Base-by-base conservation (phyloP, 1,139 yeast genomes). In the Hemisphaericaspora lyxosophila region DNA sequence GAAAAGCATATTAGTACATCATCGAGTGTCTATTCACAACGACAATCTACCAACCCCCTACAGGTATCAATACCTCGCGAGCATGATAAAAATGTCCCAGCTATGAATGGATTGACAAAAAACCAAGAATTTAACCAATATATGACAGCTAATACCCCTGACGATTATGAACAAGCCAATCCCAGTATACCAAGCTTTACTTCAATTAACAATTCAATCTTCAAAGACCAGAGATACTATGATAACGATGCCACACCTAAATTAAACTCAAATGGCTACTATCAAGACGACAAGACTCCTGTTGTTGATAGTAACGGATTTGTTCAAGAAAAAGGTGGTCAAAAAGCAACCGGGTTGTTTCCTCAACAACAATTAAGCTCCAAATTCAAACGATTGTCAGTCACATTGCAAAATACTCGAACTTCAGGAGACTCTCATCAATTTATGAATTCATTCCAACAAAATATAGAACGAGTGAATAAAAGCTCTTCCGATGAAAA, bases 401-500 rank as follows among this genome's bases (percentile, higher is more conserved):
- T 60, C 42, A 68, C 75, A 1, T 54, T 72, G 28, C 72, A 66
- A 38, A 62, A 62, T 24, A 50, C 63, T 2, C 51, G 48, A 27
- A 59, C 71, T 1, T 65, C 75, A 4, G 65, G 65, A 12, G 74
- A 70, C 40, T 70, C 75, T 2, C 57, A 65, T 41, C 56, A 60
- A 32, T 71, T 72, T 48, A 67, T 70, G 62, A 60, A 51, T 38
- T 53, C 63, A n/a, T 71, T 72, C 49, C 72, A 66, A 44, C 70
- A 66, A 44, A 71, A 70, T 44, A 48, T 55, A 14, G 61, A 36
- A 52, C 38, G 52, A 26, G 47, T 47, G 7, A 46, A 43, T 34
- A 38, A 30, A 26, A 31, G 35, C n/a, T 19, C 40, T 5, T 11
- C 23, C 8, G 22, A 19, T n/a, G 22, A 18, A 20, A 17, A 7